Percentiles rank a stretch among this genome's conserved stretches.
These are phyloP conservation scores for Syncephalastrum racemosum DNA, from an alignment of 371 early-diverging fungal species.

Conservation along the genomic window DNA sequence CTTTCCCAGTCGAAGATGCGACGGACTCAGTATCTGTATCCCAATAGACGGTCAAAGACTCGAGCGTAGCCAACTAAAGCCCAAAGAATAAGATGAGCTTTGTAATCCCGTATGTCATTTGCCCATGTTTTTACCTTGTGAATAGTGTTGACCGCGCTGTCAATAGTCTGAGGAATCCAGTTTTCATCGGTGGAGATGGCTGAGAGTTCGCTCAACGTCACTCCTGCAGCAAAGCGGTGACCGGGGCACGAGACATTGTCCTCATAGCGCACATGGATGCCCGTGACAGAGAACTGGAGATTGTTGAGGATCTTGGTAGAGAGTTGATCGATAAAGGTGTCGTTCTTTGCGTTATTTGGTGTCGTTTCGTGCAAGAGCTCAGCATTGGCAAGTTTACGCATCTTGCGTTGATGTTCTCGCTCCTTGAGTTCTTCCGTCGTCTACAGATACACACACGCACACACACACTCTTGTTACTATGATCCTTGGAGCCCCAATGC, in stretches of 20 bases:
- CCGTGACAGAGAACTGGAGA: conserved; percentile 90
- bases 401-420: conserved; percentile 78
- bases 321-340: conserved; percentile 81
- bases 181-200: conserved; percentile 91
- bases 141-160: conserved; percentile 74
- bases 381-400: conserved; percentile 79
- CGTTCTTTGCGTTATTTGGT: conserved; percentile 52
- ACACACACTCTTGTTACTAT: too few species aligned
- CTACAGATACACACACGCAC: too few species aligned
- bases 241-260: conserved; percentile 77
- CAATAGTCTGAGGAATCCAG: conserved; percentile 84
- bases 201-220: conserved; percentile 88
- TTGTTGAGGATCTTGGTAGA: conserved; percentile 95
- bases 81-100: neutral
- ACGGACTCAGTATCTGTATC: conserved; percentile 79
- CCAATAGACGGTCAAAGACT: conserved; percentile 88
- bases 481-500: too few species aligned
- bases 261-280: conserved; percentile 95
- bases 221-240: conserved; percentile 88
- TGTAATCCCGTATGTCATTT: neutral
- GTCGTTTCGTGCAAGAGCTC: conserved; percentile 59
- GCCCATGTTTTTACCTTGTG: conserved; percentile 65
- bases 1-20: conserved; percentile 46
- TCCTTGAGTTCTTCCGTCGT: conserved; percentile 83
- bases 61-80: conserved; percentile 49